These are phyloP conservation scores for Cytidiella melzeri DNA, from an alignment of 768 basidiomycete genomes.

Conservation along the genomic window DNA sequence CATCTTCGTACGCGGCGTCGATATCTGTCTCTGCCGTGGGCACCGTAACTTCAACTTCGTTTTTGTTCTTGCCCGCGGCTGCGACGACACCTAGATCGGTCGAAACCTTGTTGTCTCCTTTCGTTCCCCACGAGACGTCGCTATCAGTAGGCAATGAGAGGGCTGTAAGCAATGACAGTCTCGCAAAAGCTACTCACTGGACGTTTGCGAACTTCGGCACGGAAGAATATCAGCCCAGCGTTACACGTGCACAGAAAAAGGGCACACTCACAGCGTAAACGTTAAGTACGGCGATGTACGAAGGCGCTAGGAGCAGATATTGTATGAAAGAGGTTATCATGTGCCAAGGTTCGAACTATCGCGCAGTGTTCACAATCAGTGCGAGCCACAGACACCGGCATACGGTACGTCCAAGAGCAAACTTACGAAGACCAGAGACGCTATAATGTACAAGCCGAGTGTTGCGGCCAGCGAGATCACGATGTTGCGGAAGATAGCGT, in stretches of 20 bases:
- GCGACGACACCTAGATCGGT: slow-evolving; percentile 80
- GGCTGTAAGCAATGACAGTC: not conserved
- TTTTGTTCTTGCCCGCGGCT: slow-evolving; percentile 54
- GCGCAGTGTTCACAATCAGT: not conserved
- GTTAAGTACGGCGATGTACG: slow-evolving; percentile 90
- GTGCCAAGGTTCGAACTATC: slow-evolving; percentile 94
- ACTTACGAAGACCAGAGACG: slow-evolving; percentile 80
- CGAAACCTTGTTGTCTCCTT: slow-evolving; percentile 83
- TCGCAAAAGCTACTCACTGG: slow-evolving; percentile 35
- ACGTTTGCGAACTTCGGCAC: slow-evolving; percentile 69
- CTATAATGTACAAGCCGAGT: slow-evolving; percentile 78
- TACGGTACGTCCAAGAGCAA: not conserved
- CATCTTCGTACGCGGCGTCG: slow-evolving; percentile 87
- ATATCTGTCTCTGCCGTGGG: slow-evolving; percentile 88
- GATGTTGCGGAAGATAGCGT: slow-evolving; percentile 79
- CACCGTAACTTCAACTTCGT: slow-evolving; percentile 81
- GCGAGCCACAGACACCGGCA: not conserved
- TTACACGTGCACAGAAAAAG: not conserved
- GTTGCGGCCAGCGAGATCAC: slow-evolving; percentile 84
- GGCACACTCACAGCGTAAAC: slow-evolving; percentile 56
- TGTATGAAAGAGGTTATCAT: slow-evolving; percentile 97
- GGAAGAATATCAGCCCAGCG: not conserved
- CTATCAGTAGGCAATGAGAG: slow-evolving; percentile 20
- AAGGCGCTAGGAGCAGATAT: slow-evolving; percentile 86
- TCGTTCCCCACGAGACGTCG: slow-evolving; percentile 95